Evolutionary conservation across 345 rosid genomes (phyloP), one percentile per base, ranked within the genome.

Genomic region (Aethionema arabicum): DNA sequence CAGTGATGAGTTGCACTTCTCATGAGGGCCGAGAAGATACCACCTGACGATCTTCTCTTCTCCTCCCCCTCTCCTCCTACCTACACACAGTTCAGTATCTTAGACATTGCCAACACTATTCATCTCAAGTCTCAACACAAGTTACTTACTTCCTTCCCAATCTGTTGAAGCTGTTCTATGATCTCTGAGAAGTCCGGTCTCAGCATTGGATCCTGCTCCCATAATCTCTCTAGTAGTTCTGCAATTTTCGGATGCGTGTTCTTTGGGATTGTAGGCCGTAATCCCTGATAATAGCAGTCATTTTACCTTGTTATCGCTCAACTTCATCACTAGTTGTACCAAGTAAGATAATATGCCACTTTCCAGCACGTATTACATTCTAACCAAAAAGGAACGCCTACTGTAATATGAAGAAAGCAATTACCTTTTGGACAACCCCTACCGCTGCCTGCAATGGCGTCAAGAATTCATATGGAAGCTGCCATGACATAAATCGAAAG

Each of bases 391-490:
- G 27, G 27, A 21, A 21, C 27, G 27, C 27, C 27, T 21, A 21
- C 27, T 21, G 27, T 21, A 21, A 21, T 12, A 45, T 8, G 21
- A 27, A n/a, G 40, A 30, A 30, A 13, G 40, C 14, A 6, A 29
- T 44, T 80, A 92, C 98, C 97, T 90, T 90, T 68, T 93, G 97
- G 68, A 93, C 99, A 43, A 87, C 99, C 41, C 95, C 97, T 59
- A 93, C 91, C 5, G 99, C 99, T 46, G 99, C 99, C 74, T 93
- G 96, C 73, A 89, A 76, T 41, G 99, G 99, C 64, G 99, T 93
- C 72, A 89, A 66, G 78, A 76, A 85, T 65, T 90, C 99, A 6
- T 93, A 83, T 37, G 99, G 99, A 78, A 90, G 84, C 97, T 89
- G 90, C 33, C 80, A 68, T 62, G 55, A 69, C 72, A 78, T 63